Conservation (phyloP, 257 asterid species). For the Knoxia roxburghii region DNA sequence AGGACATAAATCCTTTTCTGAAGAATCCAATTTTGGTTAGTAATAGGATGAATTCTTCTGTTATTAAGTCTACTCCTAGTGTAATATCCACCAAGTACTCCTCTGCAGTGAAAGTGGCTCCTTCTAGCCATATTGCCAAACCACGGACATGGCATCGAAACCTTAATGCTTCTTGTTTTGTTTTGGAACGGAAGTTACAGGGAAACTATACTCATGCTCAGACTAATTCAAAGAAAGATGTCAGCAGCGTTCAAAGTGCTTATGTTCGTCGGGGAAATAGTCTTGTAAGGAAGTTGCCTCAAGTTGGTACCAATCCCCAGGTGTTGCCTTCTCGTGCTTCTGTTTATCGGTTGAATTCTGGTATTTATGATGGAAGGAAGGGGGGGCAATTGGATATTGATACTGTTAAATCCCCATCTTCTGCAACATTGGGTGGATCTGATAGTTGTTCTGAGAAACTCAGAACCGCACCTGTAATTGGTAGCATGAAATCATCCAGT, state of each 20-base stretch:
- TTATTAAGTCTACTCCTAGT: conserved; percentile 34
- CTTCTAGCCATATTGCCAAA: conserved; percentile 38
- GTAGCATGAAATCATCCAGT: conserved; percentile 26
- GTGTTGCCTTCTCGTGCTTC: conserved; percentile 41
- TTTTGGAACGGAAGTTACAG: conserved; percentile 30
- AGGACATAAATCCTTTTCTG: conserved; percentile 25
- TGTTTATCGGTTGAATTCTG: conserved; percentile 24
- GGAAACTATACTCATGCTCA: conserved; percentile 30
- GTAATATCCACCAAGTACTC: conserved; percentile 26
- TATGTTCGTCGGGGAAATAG: conserved; percentile 82
- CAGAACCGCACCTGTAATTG: conserved; percentile 25
- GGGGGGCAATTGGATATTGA: conserved; percentile 29
- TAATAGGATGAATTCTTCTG: conserved; percentile 34
- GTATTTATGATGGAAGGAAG: conserved; percentile 28
- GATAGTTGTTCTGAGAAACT: conserved; percentile 34
- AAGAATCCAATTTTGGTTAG: conserved; percentile 36
- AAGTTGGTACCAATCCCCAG: conserved; percentile 31
- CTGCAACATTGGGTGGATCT: conserved; percentile 23
- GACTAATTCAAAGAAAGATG: conserved; percentile 28
- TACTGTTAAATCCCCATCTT: conserved; percentile 23
- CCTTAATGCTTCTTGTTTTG: conserved; percentile 31
- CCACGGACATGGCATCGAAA: conserved; percentile 85
- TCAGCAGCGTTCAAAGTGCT: conserved; percentile 32
- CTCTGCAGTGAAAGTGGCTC: conserved; percentile 31
- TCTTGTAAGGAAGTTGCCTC: conserved; percentile 62